phyloP scores from a whole-genome alignment of 768 basidiomycete species.

The Austroboletus eburneus region DNA sequence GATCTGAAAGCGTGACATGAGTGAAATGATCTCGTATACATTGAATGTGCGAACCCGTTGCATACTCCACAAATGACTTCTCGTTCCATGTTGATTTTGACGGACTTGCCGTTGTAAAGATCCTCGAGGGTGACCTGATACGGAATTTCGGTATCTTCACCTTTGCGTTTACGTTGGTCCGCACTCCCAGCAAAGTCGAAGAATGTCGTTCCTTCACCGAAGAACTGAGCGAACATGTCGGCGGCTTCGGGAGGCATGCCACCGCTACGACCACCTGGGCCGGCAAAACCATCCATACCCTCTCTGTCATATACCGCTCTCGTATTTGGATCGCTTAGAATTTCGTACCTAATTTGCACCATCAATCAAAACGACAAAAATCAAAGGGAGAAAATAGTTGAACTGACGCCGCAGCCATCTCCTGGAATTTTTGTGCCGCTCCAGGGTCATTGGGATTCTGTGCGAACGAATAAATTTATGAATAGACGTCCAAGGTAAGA shows the following conservation, averaged over 20 bases:
- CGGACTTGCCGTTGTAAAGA: slow-evolving; percentile 84
- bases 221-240: slow-evolving; percentile 76
- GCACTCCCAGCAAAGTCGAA: slow-evolving; percentile 64
- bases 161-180: slow-evolving; percentile 47
- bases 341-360: slow-evolving; percentile 62
- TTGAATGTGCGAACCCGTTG: slow-evolving; percentile 55
- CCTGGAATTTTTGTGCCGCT: slow-evolving; percentile 82
- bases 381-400: background rate
- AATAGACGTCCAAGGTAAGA: background rate
- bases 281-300: slow-evolving; percentile 66
- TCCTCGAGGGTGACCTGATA: slow-evolving; percentile 91
- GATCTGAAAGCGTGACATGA: slow-evolving; percentile 43
- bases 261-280: slow-evolving; percentile 40
- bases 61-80: slow-evolving; percentile 75
- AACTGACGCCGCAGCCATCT: slow-evolving; percentile 82
- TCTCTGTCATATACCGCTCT: slow-evolving; percentile 69
- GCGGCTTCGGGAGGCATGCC: slow-evolving; percentile 48
- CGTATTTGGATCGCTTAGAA: slow-evolving; percentile 64
- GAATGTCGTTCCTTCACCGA: slow-evolving; percentile 51
- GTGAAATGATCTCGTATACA: background rate
- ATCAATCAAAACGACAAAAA: slow-evolving; percentile 6
- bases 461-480: background rate
- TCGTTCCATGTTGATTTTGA: slow-evolving; percentile 87
- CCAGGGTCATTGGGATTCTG: slow-evolving; percentile 88
- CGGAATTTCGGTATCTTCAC: slow-evolving; percentile 69